Evolutionary conservation across 176 grass and related monocot species (phyloP), one percentile per base, ranked within the genome.

Genomic region (Oryza glumipatula): DNA sequence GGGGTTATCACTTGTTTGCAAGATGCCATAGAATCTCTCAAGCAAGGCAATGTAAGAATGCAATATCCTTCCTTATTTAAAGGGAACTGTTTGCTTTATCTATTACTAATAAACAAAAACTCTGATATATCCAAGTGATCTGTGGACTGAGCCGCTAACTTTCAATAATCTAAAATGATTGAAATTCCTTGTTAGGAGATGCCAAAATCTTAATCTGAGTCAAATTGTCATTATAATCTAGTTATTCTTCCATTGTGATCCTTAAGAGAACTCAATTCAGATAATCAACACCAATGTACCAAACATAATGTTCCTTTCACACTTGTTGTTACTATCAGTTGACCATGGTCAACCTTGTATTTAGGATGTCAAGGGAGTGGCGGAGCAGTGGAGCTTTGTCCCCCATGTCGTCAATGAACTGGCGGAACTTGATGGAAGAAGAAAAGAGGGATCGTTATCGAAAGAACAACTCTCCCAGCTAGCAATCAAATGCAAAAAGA

Each of bases 1-100:
- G 96, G 93, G 65, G 70, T 98, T 73, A 76, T 98, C 28, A 95
- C 91, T 86, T 98, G 93, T 82, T 79, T 98, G 44, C 96, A 98
- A 85, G 96, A 95, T 72, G 85, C 80, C 80, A 94, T 98, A 77
- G 91, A 95, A 70, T 93, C 96, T 67, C 93, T 98, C 1, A 70
- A 88, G 54, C 76, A 94, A 90, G 89, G 87, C 65, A 84, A 92
- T 80, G 95, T 98, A 88, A 94, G 45, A 83, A 35, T 68, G 43
- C 56, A 73, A 16, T 23, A 58, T 0, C 22, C 3, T 21, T 4
- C 5, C 70, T 32, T 48, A 87, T 63, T 56, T 73, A 4, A 72
- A 24, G 14, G 52, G 77, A 43, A 32, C 22, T 6, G 5, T 77
- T 58, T 76, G 58, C 39, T 26, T 78, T 73, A 15, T 63, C 2